phyloP scores from a whole-genome alignment of 345 rosid species.

The Eucalyptus fibrosa region DNA sequence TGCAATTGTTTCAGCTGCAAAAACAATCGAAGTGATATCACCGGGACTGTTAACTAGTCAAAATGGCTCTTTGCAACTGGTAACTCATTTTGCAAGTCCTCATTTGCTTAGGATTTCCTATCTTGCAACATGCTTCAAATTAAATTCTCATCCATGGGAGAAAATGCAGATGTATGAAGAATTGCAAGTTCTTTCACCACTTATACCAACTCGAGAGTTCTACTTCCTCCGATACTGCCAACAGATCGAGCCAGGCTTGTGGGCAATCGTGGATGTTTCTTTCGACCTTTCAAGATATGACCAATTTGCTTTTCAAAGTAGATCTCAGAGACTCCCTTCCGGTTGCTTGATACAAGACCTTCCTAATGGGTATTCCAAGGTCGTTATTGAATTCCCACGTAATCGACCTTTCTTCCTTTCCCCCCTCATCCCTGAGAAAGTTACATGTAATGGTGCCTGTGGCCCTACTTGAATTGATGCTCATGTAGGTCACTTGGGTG shows the following conservation, averaged over 20 bases:
- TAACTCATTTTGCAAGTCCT: slow-evolving; percentile 2
- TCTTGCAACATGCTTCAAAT: neutral
- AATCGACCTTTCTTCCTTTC: neutral
- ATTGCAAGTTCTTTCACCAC: slow-evolving; percentile 81
- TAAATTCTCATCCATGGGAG: neutral
- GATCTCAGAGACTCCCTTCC: slow-evolving; percentile 63
- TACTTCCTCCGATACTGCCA: slow-evolving; percentile 74
- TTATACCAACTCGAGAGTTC: slow-evolving; percentile 71
- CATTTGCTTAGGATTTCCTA: neutral
- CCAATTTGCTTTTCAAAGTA: slow-evolving; percentile 50
- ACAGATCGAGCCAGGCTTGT: slow-evolving; percentile 82
- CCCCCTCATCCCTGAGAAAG: neutral
- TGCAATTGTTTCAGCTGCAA: slow-evolving; percentile 56
- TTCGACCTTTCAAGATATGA: slow-evolving; percentile 39
- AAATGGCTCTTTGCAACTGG: slow-evolving; percentile 79
- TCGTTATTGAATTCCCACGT: neutral
- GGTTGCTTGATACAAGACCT: slow-evolving; percentile 97
- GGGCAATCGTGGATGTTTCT: slow-evolving; percentile 84
- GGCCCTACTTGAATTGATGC: neutral
- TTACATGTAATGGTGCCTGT: neutral
- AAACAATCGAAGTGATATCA: slow-evolving; percentile 67
- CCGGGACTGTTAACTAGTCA: slow-evolving; percentile 47
- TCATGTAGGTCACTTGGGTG: slow-evolving; percentile 76
- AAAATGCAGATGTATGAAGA: slow-evolving; percentile 70
- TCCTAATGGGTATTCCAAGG: slow-evolving; percentile 96